These are phyloP conservation scores for Fulvia fulva DNA, from an alignment of 2,329 filamentous ascomycete genomes.

Conservation along the genomic window DNA sequence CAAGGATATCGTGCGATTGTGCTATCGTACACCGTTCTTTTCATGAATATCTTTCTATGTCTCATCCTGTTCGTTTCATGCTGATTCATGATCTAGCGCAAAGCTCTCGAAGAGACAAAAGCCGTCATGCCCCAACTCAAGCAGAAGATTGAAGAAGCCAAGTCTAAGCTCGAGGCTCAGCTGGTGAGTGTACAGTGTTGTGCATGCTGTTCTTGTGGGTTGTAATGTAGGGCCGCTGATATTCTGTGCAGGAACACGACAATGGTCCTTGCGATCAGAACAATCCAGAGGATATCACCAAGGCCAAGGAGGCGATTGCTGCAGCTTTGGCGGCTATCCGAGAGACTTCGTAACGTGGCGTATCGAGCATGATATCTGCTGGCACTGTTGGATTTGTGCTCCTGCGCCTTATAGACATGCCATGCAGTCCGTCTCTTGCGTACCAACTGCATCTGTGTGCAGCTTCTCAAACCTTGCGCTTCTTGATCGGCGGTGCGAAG, in stretches of 20 bases:
- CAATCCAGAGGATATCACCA: constrained; percentile 42
- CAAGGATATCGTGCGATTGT: neutral
- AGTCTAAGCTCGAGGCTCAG: constrained; percentile 70
- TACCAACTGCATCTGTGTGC: neutral
- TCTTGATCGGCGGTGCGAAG: constrained; percentile 11
- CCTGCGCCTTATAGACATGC: neutral
- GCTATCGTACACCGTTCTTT: constrained; percentile 7
- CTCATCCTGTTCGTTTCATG: constrained; percentile 2
- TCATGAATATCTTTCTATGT: neutral
- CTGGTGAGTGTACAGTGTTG: constrained; percentile 54
- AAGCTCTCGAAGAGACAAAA: constrained; percentile 82
- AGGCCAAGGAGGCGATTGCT: constrained; percentile 41
- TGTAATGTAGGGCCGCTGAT: constrained; percentile 4
- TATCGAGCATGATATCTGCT: neutral
- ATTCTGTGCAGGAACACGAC: constrained; percentile 36
- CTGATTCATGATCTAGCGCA: constrained; percentile 51
- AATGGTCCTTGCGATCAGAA: constrained; percentile 38
- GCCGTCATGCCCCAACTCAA: constrained; percentile 72
- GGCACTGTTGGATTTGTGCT: neutral
- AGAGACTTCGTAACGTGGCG: constrained; percentile 30
- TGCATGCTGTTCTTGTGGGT: neutral
- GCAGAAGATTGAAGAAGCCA: constrained; percentile 66
- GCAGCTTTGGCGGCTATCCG: constrained; percentile 39
- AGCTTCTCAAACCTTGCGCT: constrained; percentile 9
- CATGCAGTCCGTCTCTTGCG: neutral